Evolutionary conservation across 225 moss, liverwort and hornwort species (phyloP).

Genomic region (Asterella californica): DNA sequence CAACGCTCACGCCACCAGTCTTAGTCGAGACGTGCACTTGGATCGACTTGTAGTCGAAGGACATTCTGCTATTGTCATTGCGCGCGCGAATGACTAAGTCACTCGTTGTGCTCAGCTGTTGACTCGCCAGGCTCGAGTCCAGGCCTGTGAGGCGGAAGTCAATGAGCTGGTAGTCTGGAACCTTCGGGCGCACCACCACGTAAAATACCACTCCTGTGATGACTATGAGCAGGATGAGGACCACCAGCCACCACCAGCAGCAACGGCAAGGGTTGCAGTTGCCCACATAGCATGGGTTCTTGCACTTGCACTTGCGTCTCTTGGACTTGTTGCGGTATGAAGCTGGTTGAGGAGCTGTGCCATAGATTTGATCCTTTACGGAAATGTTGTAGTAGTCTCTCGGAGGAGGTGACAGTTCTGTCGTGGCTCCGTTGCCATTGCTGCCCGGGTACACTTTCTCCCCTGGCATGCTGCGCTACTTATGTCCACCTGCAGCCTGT

Average conservation of each 20-base stretch:
- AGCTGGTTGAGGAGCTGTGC: not conserved
- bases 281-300: slow-evolving; percentile 16
- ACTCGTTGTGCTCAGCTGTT: slow-evolving; percentile 3
- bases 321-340: not conserved
- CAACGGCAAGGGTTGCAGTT: slow-evolving; percentile 17
- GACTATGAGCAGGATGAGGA: not conserved
- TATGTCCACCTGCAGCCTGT: not conserved
- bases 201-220: not conserved
- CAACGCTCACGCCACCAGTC: slow-evolving; percentile 1
- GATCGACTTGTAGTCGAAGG: slow-evolving; percentile 15
- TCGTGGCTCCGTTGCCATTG: not conserved
- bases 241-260: slow-evolving; percentile 16
- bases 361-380: slow-evolving; percentile 18
- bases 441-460: slow-evolving; percentile 19
- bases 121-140: slow-evolving; percentile 1
- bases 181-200: slow-evolving; percentile 6
- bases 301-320: slow-evolving; percentile 18
- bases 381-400: slow-evolving; percentile 19
- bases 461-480: slow-evolving; percentile 11
- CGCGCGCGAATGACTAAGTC: not conserved
- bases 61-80: slow-evolving; percentile 9
- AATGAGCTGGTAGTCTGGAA: slow-evolving; percentile 1
- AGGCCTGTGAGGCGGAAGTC: slow-evolving; percentile 21
- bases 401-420: slow-evolving; percentile 11
- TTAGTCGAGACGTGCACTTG: not conserved